Conservation (phyloP, 192 early-diverging fungal genomes). For the Chytriomyces sp. region DNA sequence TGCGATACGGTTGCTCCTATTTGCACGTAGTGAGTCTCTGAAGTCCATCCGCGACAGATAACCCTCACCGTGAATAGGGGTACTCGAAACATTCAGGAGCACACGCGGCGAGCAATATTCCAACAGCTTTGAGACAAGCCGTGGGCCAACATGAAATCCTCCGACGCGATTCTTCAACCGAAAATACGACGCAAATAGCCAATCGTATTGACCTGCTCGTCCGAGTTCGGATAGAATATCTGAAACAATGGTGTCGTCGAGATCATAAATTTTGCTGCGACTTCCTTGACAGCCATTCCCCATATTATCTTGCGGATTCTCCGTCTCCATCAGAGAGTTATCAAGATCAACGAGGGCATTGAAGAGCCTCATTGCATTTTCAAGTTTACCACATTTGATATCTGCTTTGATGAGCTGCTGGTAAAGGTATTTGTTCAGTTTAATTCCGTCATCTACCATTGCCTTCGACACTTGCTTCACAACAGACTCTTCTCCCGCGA, state of each 20-base stretch:
- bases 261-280: background rate
- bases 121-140: background rate
- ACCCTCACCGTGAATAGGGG: no score
- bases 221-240: background rate
- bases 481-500: background rate
- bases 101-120: background rate
- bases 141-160: background rate
- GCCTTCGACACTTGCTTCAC: background rate
- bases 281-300: background rate
- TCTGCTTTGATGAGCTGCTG: conserved; percentile 20
- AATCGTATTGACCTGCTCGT: background rate
- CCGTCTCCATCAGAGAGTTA: no score
- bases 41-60: no score
- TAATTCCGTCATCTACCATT: background rate
- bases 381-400: background rate
- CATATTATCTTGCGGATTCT: no score
- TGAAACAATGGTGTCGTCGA: conserved; percentile 8
- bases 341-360: background rate
- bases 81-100: no score
- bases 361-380: background rate
- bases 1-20: no score
- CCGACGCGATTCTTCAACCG: background rate
- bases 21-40: no score
- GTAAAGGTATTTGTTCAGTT: conserved; percentile 1
- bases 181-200: background rate